A percentile compares a stretch with the other conserved stretches of the same genome.
Evolutionary conservation across 768 basidiomycete species (phyloP).

Genomic region (Phaffia tasmanica): DNA sequence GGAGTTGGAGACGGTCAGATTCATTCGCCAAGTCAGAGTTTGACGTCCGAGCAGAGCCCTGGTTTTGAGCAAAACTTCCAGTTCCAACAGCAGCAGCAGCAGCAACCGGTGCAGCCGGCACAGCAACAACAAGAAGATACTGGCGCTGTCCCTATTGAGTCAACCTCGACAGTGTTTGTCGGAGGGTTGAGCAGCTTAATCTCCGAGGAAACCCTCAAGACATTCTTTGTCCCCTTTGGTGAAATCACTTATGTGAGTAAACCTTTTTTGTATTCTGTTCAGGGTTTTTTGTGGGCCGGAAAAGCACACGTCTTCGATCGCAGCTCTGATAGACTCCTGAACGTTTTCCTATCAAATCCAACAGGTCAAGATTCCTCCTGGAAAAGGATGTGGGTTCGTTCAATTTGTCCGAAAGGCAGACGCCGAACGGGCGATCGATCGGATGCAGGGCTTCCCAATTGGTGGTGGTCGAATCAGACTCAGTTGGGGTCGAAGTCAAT

Average conservation of each 20-base stretch:
- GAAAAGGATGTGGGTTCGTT: slow-evolving; percentile 91
- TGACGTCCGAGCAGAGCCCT: too few relatives aligned
- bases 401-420: slow-evolving; percentile 87
- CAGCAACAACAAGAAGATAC: slow-evolving; percentile 60
- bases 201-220: slow-evolving; percentile 78
- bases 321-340: background rate
- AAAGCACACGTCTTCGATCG: background rate
- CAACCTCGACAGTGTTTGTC: slow-evolving; percentile 70
- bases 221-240: slow-evolving; percentile 84
- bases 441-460: slow-evolving; percentile 93
- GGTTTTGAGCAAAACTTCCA: slow-evolving; percentile 28
- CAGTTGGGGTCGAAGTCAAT: slow-evolving; percentile 90
- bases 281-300: too few relatives aligned
- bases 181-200: slow-evolving; percentile 81
- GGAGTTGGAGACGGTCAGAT: too few relatives aligned
- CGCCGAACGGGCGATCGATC: slow-evolving; percentile 83
- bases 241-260: slow-evolving; percentile 75
- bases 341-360: background rate
- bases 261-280: slow-evolving; percentile 13
- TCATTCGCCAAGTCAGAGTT: too few relatives aligned
- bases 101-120: slow-evolving; percentile 52
- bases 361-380: slow-evolving; percentile 90
- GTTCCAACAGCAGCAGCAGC: slow-evolving; percentile 9
- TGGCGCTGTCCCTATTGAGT: background rate
- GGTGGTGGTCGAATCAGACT: slow-evolving; percentile 81